Conservation (phyloP, 495 filamentous ascomycete genomes). For the Chaetomidium leptoderma region DNA sequence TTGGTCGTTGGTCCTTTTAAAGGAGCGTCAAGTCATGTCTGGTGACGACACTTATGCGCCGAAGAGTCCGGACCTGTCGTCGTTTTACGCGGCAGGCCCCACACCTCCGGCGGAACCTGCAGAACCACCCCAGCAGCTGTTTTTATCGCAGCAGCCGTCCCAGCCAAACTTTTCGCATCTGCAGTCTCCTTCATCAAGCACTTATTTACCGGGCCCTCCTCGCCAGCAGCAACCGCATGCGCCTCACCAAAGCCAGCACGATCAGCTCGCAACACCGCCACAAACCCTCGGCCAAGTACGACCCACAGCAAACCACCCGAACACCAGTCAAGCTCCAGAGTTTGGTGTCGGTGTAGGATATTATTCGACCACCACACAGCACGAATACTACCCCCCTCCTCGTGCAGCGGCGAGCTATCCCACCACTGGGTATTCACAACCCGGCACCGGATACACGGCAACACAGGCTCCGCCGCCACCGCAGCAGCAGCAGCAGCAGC, state of each 20-base stretch:
- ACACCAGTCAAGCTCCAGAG: neutral
- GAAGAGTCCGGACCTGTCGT: slow-evolving; percentile 54
- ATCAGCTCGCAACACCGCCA: slow-evolving; percentile 19
- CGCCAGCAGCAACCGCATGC: slow-evolving; percentile 15
- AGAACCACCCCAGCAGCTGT: slow-evolving; percentile 25
- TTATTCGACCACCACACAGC: slow-evolving; percentile 10
- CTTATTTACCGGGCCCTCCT: slow-evolving; percentile 22
- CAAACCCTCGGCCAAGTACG: slow-evolving; percentile 15
- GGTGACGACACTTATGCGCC: slow-evolving; percentile 49
- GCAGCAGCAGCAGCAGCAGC: slow-evolving; percentile 22
- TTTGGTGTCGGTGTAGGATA: slow-evolving; percentile 1
- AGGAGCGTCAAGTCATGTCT: slow-evolving; percentile 35
- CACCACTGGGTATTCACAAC: neutral
- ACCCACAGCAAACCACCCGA: neutral
- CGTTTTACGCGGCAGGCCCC: slow-evolving; percentile 42
- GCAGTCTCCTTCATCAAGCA: slow-evolving; percentile 18
- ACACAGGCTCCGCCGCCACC: slow-evolving; percentile 9
- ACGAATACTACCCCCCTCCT: slow-evolving; percentile 14
- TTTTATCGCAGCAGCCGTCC: slow-evolving; percentile 25
- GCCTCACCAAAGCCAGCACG: slow-evolving; percentile 24
- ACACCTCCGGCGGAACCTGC: slow-evolving; percentile 23
- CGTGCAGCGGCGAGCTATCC: slow-evolving; percentile 4
- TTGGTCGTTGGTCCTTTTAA: neutral
- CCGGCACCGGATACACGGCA: slow-evolving; percentile 10
- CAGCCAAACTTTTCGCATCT: slow-evolving; percentile 22